Conservation (phyloP, 768 basidiomycete genomes). For the Artomyces pyxidatus region DNA sequence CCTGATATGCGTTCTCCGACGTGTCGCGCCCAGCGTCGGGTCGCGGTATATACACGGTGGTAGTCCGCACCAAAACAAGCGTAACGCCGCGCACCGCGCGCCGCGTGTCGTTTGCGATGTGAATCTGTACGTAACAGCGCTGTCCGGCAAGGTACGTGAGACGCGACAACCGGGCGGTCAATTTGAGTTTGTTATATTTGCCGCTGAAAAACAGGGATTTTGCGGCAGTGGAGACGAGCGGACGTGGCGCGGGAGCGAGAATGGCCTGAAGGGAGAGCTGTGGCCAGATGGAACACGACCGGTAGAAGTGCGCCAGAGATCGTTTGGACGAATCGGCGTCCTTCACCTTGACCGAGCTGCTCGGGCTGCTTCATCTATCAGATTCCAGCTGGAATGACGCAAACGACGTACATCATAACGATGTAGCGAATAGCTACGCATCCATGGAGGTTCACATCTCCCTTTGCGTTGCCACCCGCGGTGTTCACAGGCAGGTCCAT, state of each 20-base stretch:
- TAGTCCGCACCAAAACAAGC: slow-evolving; percentile 57
- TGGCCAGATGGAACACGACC: slow-evolving; percentile 75
- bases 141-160: slow-evolving; percentile 80
- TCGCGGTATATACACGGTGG: slow-evolving; percentile 55
- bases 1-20: slow-evolving; percentile 57
- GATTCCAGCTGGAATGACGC: too few species aligned
- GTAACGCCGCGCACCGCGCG: slow-evolving; percentile 59
- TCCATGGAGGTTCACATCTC: slow-evolving; percentile 42
- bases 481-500: slow-evolving; percentile 56
- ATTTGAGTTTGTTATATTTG: slow-evolving; percentile 44
- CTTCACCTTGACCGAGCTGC: slow-evolving; percentile 69
- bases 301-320: slow-evolving; percentile 87
- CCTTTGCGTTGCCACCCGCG: slow-evolving; percentile 47
- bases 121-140: slow-evolving; percentile 57
- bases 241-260: slow-evolving; percentile 52
- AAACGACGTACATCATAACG: slow-evolving; percentile 56
- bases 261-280: slow-evolving; percentile 52
- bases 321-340: slow-evolving; percentile 47
- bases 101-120: slow-evolving; percentile 58
- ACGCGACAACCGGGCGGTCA: slow-evolving; percentile 64
- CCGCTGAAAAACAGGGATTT: slow-evolving; percentile 57
- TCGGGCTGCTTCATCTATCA: too few species aligned
- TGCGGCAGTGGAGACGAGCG: slow-evolving; percentile 48
- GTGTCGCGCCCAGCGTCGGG: slow-evolving; percentile 22
- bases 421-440: slow-evolving; percentile 73